phyloP scores from a whole-genome alignment of 495 filamentous ascomycete species.

The Pyrenula massariospora region DNA sequence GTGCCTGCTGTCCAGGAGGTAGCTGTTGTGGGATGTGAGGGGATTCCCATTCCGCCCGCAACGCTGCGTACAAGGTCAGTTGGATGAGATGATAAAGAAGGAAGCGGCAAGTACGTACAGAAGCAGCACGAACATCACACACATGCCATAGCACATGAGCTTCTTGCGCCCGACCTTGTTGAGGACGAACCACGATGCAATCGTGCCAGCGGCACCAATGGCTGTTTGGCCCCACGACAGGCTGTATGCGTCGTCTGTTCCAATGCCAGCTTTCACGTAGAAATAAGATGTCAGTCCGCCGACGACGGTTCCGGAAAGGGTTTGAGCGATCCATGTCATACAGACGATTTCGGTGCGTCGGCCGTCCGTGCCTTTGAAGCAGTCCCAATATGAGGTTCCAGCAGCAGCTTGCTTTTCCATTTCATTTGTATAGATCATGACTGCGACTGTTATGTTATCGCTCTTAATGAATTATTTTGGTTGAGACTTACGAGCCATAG shows the following conservation, averaged over 20 bases:
- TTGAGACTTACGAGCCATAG: neutral
- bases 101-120: neutral
- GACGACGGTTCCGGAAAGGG: conserved; percentile 58
- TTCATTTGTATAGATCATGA: conserved; percentile 63
- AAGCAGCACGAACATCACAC: neutral
- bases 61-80: neutral
- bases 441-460: conserved; percentile 37
- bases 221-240: conserved; percentile 57
- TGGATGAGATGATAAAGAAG: neutral
- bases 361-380: conserved; percentile 58
- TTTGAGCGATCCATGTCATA: conserved; percentile 62
- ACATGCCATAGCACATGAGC: neutral
- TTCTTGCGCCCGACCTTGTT: conserved; percentile 24
- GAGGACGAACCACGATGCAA: conserved; percentile 58
- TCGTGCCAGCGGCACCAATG: conserved; percentile 51
- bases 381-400: conserved; percentile 52
- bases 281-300: conserved; percentile 63
- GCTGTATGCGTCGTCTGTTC: conserved; percentile 41
- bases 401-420: conserved; percentile 48
- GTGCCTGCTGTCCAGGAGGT: neutral
- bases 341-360: conserved; percentile 63
- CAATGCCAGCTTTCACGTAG: conserved; percentile 52
- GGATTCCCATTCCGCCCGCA: neutral
- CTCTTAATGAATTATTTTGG: neutral
- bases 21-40: neutral